A percentile compares a stretch with the other conserved stretches of the same genome.
These are phyloP conservation scores for Scedosporium apiospermum DNA, from an alignment of 2,329 filamentous ascomycete species.

Conservation along the genomic window DNA sequence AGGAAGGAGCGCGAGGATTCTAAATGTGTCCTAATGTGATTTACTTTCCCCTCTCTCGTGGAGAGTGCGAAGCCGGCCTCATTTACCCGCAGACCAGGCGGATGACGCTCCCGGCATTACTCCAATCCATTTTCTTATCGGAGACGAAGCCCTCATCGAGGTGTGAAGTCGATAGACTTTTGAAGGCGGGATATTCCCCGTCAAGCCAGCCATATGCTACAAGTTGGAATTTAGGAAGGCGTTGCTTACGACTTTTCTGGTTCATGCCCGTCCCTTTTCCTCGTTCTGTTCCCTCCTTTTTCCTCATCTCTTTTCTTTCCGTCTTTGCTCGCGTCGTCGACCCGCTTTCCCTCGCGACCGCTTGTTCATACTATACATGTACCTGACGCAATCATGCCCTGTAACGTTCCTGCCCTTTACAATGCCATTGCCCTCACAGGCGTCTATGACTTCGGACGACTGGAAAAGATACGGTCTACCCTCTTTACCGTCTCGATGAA, in stretches of 20 bases:
- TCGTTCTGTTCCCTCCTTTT: neutral
- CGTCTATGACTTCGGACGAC: no score
- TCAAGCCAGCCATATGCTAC: neutral
- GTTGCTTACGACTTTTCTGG: neutral
- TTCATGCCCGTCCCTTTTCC: neutral
- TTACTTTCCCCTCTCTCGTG: neutral
- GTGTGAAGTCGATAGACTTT: neutral
- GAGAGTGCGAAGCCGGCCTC: no score
- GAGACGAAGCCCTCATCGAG: neutral
- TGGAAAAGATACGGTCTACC: no score
- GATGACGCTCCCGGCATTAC: neutral
- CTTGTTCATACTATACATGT: neutral
- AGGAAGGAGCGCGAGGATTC: slow-evolving; percentile 55
- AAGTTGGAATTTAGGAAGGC: neutral
- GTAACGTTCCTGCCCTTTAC: neutral
- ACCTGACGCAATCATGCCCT: neutral
- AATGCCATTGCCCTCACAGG: neutral
- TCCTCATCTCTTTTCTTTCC: no score
- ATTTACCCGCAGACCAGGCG: no score
- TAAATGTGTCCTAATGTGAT: slow-evolving; percentile 53
- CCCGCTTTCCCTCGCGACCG: neutral
- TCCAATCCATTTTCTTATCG: neutral
- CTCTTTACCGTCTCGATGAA: no score
- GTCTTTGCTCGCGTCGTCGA: neutral
- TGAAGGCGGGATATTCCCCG: neutral